Conservation (phyloP, 163 green algal species). For the Chloromonas sp. region DNA sequence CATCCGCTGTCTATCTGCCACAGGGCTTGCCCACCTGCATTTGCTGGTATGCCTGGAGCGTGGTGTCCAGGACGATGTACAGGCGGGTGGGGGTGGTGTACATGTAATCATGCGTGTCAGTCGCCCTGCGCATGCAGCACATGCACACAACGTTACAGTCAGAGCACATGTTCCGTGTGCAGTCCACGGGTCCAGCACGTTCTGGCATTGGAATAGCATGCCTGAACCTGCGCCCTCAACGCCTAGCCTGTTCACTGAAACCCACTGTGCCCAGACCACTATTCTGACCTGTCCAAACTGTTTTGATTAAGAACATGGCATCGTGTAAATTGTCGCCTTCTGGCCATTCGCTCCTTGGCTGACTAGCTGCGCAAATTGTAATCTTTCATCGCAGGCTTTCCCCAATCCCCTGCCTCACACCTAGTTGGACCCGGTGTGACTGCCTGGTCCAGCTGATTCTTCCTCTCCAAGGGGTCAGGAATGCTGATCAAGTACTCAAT, state of each 20-base stretch:
- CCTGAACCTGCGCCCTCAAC: no score
- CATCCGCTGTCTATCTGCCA: conserved; percentile 20
- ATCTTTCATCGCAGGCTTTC: no score
- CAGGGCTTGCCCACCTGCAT: conserved; percentile 19
- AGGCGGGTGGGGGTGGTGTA: conserved; percentile 38
- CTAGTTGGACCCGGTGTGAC: conserved; percentile 42
- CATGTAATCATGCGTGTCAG: conserved; percentile 55
- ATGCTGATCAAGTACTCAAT: conserved; percentile 47
- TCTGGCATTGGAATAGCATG: no score
- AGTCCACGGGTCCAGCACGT: no score
- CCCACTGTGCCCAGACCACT: no score
- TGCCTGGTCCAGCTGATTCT: conserved; percentile 42
- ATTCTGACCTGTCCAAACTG: no score
- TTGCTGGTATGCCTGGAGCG: conserved; percentile 35
- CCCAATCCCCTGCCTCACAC: neutral
- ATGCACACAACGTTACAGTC: neutral
- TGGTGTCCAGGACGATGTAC: conserved; percentile 41
- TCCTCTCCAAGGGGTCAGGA: conserved; percentile 22
- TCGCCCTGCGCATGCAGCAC: conserved; percentile 3
- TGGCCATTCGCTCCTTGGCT: no score
- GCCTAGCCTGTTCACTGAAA: no score
- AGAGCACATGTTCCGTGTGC: no score
- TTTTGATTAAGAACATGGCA: no score
- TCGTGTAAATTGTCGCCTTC: no score
- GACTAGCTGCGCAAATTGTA: no score